Base-by-base conservation (phyloP, 2,329 filamentous ascomycete genomes). In the Pseudocercospora eumusae region DNA sequence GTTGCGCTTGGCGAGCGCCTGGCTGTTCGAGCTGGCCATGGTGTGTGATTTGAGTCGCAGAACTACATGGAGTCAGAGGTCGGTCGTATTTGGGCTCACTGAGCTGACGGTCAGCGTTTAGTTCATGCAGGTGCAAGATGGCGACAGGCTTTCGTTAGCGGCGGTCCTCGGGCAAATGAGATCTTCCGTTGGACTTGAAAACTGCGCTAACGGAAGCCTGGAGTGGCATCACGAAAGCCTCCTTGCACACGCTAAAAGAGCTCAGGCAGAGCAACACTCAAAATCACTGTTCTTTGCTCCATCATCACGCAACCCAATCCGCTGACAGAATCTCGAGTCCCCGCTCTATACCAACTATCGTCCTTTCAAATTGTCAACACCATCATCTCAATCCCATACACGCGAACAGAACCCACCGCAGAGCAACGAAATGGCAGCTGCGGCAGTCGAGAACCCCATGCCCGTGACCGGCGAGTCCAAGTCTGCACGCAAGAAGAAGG, bases 1-100 rank as follows among this genome's bases (percentile, higher is more conserved):
- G 60, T 82, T 81, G 66, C 87, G 83, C 78, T 92, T 92, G 60
- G 87, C 80, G 62, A 95, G 82, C 63, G 88, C 84, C 56, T 76
- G 83, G 5, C 87, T 86, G n/a, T 62, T 53, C 9, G 61, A 56
- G 20, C 47, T 28, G 40, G 61, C 56, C 69, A 70, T 70, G 13
- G 9, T 13, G 8, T 11, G n/a, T 40, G 9, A 4, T n/a, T 9
- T 2, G 8, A 4, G 15, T 15, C 1, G 3, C 8, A 8, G 5
- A 40, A 40, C 1, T 3, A 40, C 36, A 47, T 47, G 2, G 7
- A 21, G 20, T 23, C 0, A 2, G 23, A 25, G 44, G 10, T 15
- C 5, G 44, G 44, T 23, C 44, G 44, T 25, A 3, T 7, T 47
- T 20, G 18, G 21, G 8, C 44, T 25, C 4, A 9, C 1, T 1